A percentile compares a stretch with the other conserved stretches of the same genome.
These are phyloP conservation scores for Fusarium kyushuense DNA, from an alignment of 2,329 filamentous ascomycete species.

Conservation along the genomic window DNA sequence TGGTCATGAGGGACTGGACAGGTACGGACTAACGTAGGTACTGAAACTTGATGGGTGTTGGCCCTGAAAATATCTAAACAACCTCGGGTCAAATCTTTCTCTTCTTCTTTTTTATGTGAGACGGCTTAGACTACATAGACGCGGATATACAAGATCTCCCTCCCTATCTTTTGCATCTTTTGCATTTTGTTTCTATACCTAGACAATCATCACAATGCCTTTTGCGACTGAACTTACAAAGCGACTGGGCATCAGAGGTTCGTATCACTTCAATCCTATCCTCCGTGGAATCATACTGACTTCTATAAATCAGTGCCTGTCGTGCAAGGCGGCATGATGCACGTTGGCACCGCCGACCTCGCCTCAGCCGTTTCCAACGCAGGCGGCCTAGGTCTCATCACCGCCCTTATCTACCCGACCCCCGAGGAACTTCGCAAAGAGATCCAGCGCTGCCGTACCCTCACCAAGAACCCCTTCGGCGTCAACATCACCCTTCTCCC, in stretches of 20 bases:
- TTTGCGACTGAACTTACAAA: conserved; percentile 69
- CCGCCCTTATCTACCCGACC: conserved; percentile 90
- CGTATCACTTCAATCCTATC: conserved; percentile 30
- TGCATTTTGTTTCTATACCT: not conserved
- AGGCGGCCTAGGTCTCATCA: conserved; percentile 86
- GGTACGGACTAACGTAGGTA: not conserved
- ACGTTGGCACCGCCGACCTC: conserved; percentile 84
- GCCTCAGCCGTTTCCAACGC: conserved; percentile 82
- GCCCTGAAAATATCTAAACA: not conserved
- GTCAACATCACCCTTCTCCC: conserved; percentile 97
- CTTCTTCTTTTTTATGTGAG: conserved; percentile 12
- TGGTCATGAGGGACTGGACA: not conserved
- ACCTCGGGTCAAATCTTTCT: conserved; percentile 25
- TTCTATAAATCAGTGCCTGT: conserved; percentile 71
- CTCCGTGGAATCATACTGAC: conserved; percentile 4
- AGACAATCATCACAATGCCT: conserved; percentile 59
- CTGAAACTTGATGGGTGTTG: not conserved
- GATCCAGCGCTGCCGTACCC: conserved; percentile 84
- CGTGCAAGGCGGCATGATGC: conserved; percentile 89
- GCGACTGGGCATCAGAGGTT: conserved; percentile 67
- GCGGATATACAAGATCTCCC: not conserved
- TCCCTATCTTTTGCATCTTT: not conserved
- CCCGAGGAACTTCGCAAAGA: conserved; percentile 93
- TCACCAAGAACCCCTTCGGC: conserved; percentile 85
- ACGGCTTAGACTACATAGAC: conserved; percentile 2